phyloP scores from a whole-genome alignment of 1,284 basidiomycete species.

The Sanghuangporus sanghuang region DNA sequence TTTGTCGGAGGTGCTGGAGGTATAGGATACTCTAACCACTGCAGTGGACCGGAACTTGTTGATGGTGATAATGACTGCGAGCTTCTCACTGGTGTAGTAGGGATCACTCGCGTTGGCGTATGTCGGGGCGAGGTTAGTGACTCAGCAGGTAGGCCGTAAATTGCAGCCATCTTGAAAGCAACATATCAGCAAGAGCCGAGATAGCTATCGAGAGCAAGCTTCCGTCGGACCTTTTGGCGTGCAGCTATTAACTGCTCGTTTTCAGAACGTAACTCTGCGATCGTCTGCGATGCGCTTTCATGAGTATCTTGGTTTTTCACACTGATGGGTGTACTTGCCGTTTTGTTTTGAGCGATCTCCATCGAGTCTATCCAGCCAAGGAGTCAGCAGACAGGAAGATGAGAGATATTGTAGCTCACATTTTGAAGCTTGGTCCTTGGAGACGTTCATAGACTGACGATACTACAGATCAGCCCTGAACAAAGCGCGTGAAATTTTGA shows the following conservation, averaged over 20 bases:
- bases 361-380: background rate
- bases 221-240: slow-evolving; percentile 1
- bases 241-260: slow-evolving; percentile 6
- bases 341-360: background rate
- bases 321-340: background rate
- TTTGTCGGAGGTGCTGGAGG: slow-evolving; percentile 8
- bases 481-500: background rate
- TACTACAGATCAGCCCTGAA: background rate
- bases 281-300: background rate
- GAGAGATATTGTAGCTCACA: background rate
- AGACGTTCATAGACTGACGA: background rate
- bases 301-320: background rate
- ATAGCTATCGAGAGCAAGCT: background rate
- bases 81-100: background rate
- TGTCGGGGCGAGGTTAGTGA: slow-evolving; percentile 3
- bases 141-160: slow-evolving; percentile 12
- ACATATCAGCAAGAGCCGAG: background rate
- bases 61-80: slow-evolving; percentile 8
- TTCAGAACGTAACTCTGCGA: background rate
- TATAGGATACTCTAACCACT: background rate
- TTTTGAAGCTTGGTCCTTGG: background rate
- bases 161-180: slow-evolving; percentile 12
- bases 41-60: background rate
- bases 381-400: background rate
- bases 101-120: background rate